phyloP scores from a whole-genome alignment of 2,329 filamentous ascomycete genomes.

The Annulohypoxylon truncatum region DNA sequence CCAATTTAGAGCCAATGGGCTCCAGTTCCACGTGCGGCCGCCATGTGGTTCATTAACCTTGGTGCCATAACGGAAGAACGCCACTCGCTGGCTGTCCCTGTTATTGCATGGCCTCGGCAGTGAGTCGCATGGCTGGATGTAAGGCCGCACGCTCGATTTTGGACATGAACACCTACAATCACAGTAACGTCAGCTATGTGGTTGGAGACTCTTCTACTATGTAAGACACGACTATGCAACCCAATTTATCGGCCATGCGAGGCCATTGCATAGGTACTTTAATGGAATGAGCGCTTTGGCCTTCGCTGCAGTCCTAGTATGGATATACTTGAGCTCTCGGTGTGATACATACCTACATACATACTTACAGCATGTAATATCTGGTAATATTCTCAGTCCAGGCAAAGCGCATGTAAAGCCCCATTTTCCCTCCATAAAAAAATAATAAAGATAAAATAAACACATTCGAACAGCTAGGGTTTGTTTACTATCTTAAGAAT shows the following conservation, averaged over 20 bases:
- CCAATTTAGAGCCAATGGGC: constrained; percentile 33
- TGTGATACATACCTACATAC: too few relatives aligned
- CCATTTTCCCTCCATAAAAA: background rate
- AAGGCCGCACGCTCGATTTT: constrained; percentile 34
- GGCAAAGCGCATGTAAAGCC: background rate
- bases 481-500: background rate
- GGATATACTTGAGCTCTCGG: background rate
- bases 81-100: constrained; percentile 27
- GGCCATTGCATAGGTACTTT: background rate
- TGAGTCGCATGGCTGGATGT: constrained; percentile 30
- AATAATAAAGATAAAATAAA: background rate
- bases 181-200: constrained; percentile 31
- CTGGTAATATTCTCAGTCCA: background rate
- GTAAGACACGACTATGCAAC: constrained; percentile 34
- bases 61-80: constrained; percentile 33
- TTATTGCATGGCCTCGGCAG: constrained; percentile 36
- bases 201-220: constrained; percentile 32
- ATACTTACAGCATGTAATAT: too few relatives aligned
- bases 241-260: constrained; percentile 21
- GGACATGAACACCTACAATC: constrained; percentile 12
- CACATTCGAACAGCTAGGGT: background rate
- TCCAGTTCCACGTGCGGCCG: constrained; percentile 37
- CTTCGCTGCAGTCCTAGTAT: constrained; percentile 12
- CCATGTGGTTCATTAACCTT: constrained; percentile 40
- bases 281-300: background rate